Base-by-base conservation (phyloP, 2,329 filamentous ascomycete genomes). In the Mariannaea elegans region DNA sequence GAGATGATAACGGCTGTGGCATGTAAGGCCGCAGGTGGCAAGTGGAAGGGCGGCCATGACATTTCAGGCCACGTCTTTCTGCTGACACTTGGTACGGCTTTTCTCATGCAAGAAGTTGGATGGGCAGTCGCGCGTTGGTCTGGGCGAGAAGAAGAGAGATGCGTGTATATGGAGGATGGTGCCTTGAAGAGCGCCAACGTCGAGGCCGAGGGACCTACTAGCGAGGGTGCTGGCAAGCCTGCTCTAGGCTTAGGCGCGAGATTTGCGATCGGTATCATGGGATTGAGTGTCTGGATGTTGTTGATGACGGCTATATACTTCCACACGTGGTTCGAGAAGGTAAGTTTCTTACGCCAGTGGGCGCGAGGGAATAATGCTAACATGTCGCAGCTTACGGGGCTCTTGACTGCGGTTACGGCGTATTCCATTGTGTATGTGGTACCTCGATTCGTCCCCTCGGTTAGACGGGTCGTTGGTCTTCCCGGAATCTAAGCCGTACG, bases 271-370 rank as follows among this genome's bases (percentile, higher is more conserved):
- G 83, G 72, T 0, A 87, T 97, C 23, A 84, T 90, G 16, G 88
- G 77, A 0, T 71, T 97, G 72, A 92, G 90, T 72, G 86, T 89
- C 81, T 98, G 95, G 92, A 99, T 99, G 95, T 77, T 99, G 74
- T 82, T 98, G 62, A 99, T 99, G 95, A 99, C 95, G 38, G 94
- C 94, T 3, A 94, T 96, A 36, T 99, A 94, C 82, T 99, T 99
- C 72, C 95, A 99, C 77, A 99, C 95, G 1, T 98, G 94, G 94
- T 89, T 96, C 70, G 95, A 99, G 81, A 99, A 98, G 90, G 90
- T 91, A 70, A 71, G 83, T 74, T n/a, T 16, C 4, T 0, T n/a
- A 19, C 27, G 4, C 1, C 2, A 12, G 8, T n/a, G 1, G 7
- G 6, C 2, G 0, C 5, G 0, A 13, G 9, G 9, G 2, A 16